phyloP scores from a whole-genome alignment of 176 grass and related monocot genomes.

The Carex scoparia region DNA sequence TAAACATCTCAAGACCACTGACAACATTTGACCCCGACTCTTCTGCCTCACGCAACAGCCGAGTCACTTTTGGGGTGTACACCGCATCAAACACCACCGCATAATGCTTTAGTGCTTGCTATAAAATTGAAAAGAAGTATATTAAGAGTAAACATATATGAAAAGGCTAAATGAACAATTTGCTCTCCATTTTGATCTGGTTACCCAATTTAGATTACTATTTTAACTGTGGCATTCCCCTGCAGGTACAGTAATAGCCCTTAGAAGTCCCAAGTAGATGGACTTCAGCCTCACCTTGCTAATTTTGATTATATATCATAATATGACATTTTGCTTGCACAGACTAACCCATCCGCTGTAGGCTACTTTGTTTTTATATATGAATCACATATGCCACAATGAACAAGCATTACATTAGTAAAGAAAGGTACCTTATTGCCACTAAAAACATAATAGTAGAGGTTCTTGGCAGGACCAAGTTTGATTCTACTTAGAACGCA shows the following conservation, averaged over 20 bases:
- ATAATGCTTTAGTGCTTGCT: constrained; percentile 88
- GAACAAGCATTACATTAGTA: not conserved
- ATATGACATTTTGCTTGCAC: not conserved
- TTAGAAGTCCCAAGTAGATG: not conserved
- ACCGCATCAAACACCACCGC: constrained; percentile 89
- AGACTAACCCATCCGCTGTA: not conserved
- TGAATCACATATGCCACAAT: not conserved
- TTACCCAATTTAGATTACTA: not conserved
- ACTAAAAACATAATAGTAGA: not conserved
- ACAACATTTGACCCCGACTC: constrained; percentile 78
- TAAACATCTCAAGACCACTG: constrained; percentile 98
- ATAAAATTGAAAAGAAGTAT: constrained; percentile 29
- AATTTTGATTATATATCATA: not conserved
- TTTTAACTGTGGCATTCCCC: not conserved
- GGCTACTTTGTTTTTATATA: not conserved
- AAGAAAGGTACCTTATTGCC: not conserved
- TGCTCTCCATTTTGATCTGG: not conserved
- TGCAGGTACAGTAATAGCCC: not conserved
- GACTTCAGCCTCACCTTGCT: not conserved
- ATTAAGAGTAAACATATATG: not conserved
- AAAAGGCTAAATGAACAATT: not conserved
- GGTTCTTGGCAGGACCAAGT: not conserved
- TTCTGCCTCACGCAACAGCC: constrained; percentile 73
- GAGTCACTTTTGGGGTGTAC: constrained; percentile 88
- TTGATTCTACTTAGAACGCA: not conserved